Conservation (phyloP, 345 rosid species). For the Populus ilicifolia region DNA sequence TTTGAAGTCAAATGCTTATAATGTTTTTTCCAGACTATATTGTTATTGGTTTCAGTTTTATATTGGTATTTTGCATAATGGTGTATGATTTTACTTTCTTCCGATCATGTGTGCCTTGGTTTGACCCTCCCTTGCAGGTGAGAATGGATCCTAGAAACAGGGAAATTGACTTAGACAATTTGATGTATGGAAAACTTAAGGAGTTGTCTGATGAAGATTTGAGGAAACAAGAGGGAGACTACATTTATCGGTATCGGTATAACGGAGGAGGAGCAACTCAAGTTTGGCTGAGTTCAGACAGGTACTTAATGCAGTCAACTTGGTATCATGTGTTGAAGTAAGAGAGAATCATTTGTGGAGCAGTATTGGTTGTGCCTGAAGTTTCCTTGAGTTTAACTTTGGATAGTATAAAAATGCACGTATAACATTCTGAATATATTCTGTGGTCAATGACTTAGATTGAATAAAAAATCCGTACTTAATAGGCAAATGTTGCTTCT, state of each 20-base stretch:
- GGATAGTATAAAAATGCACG: background rate
- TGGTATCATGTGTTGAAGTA: background rate
- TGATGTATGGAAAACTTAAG: conserved; percentile 57
- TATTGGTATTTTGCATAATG: background rate
- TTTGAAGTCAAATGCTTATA: background rate
- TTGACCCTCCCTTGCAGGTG: conserved; percentile 44
- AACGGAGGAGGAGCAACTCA: conserved; percentile 99
- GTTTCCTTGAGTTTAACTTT: background rate
- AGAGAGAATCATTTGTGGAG: background rate
- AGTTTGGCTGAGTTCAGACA: conserved; percentile 94
- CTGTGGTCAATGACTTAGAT: background rate
- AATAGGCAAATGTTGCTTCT: background rate
- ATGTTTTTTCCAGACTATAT: background rate
- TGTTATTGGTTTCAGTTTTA: background rate
- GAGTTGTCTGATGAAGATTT: conserved; percentile 69
- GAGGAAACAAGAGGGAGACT: conserved; percentile 89
- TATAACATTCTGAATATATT: background rate
- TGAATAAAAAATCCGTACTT: background rate
- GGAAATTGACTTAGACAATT: conserved; percentile 62
- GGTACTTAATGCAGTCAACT: conserved; percentile 35
- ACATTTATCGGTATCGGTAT: conserved; percentile 89
- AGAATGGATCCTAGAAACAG: conserved; percentile 94
- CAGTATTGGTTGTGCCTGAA: background rate
- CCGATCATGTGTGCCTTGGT: background rate
- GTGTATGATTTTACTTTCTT: conserved; percentile 2